These are phyloP conservation scores for Thelonectria olida DNA, from an alignment of 2,329 filamentous ascomycete species.

Conservation along the genomic window DNA sequence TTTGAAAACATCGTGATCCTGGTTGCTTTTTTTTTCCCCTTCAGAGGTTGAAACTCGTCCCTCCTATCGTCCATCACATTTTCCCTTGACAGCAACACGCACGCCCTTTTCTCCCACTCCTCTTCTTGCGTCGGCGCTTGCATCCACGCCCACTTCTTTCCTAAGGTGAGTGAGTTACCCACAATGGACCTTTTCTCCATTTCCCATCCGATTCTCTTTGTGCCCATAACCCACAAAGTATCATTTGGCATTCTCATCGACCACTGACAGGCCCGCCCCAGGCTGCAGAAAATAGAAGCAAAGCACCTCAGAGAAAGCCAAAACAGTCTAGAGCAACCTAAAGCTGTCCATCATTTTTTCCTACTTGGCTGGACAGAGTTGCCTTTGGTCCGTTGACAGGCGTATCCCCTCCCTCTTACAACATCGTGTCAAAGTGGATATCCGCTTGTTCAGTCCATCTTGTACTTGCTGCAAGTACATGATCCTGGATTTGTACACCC, in stretches of 20 bases:
- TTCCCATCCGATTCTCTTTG: too few species aligned
- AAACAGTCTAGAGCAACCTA: constrained; percentile 23
- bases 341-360: constrained; percentile 12
- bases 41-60: background rate
- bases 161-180: background rate
- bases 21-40: background rate
- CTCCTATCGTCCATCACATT: background rate
- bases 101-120: constrained; percentile 16
- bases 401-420: constrained; percentile 27
- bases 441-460: background rate
- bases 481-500: constrained; percentile 12
- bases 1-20: background rate
- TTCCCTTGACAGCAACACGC: background rate
- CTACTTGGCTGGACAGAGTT: constrained; percentile 13
- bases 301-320: background rate
- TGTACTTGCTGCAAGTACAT: constrained; percentile 10
- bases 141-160: constrained; percentile 1
- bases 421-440: background rate
- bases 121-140: background rate
- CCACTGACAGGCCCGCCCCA: constrained; percentile 10
- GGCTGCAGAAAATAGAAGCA: constrained; percentile 12
- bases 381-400: constrained; percentile 39
- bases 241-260: constrained; percentile 2
- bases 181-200: background rate
- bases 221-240: constrained; percentile 1